These are phyloP conservation scores for Daldinia sp. DNA, from an alignment of 2,329 filamentous ascomycete genomes.

Conservation along the genomic window DNA sequence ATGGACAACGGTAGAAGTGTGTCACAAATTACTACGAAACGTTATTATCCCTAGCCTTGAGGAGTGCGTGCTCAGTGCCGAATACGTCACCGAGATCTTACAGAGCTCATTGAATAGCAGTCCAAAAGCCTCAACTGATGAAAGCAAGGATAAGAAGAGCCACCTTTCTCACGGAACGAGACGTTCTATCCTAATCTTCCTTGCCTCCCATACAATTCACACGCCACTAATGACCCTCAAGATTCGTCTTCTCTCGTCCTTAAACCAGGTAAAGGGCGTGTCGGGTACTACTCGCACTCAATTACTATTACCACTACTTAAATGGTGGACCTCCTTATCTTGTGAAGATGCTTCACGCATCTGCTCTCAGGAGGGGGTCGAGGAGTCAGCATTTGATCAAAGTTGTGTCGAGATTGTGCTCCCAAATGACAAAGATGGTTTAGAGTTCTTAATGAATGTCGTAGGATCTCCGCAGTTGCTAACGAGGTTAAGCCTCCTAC, in stretches of 20 bases:
- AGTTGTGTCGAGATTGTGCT: conserved; percentile 61
- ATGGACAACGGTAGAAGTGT: conserved; percentile 66
- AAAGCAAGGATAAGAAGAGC: conserved; percentile 58
- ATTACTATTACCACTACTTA: conserved; percentile 77
- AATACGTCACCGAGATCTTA: conserved; percentile 72
- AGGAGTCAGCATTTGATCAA: conserved; percentile 52
- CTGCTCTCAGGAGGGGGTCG: conserved; percentile 57
- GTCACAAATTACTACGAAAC: conserved; percentile 67
- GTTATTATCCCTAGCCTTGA: conserved; percentile 80
- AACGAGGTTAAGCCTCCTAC: conserved; percentile 64
- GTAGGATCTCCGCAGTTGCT: conserved; percentile 53
- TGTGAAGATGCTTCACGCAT: conserved; percentile 59
- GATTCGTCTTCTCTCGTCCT: conserved; percentile 71
- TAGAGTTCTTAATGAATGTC: conserved; percentile 61
- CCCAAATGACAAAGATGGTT: conserved; percentile 60
- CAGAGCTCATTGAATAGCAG: conserved; percentile 65
- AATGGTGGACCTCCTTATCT: conserved; percentile 70
- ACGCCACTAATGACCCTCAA: conserved; percentile 77
- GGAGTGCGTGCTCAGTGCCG: conserved; percentile 83
- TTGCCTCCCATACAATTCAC: conserved; percentile 75
- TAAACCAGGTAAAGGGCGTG: conserved; percentile 77
- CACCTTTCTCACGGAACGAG: conserved; percentile 68
- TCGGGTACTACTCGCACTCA: conserved; percentile 74
- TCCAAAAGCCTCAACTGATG: conserved; percentile 39
- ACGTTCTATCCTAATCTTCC: conserved; percentile 71